phyloP scores from a whole-genome alignment of 2,329 filamentous ascomycete genomes.

The Chrysoporthe deuterocubensis region DNA sequence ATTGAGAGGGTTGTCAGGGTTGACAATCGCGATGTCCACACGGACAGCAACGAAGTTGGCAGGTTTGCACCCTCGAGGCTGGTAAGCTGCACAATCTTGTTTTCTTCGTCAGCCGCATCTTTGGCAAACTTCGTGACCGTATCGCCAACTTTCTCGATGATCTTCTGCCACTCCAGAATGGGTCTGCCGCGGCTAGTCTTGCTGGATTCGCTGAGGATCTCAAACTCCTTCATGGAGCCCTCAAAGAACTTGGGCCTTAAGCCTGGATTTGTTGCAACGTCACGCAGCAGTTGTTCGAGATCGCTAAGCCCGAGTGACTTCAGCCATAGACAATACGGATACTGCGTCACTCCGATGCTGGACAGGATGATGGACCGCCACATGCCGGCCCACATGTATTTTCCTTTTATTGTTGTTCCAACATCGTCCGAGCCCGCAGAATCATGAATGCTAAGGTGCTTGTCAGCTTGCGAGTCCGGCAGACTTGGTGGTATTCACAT shows the following conservation, averaged over 20 bases:
- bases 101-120: slow-evolving; percentile 41
- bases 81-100: slow-evolving; percentile 57
- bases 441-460: slow-evolving; percentile 48
- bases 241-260: slow-evolving; percentile 45
- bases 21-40: slow-evolving; percentile 63
- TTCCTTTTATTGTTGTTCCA: slow-evolving; percentile 39
- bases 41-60: slow-evolving; percentile 54
- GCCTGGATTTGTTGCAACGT: slow-evolving; percentile 43
- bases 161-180: slow-evolving; percentile 40
- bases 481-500: slow-evolving; percentile 30
- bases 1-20: slow-evolving; percentile 63
- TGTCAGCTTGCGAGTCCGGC: slow-evolving; percentile 10
- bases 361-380: slow-evolving; percentile 74
- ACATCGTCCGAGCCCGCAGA: slow-evolving; percentile 48
- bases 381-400: slow-evolving; percentile 61
- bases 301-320: slow-evolving; percentile 66
- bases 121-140: slow-evolving; percentile 58
- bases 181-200: slow-evolving; percentile 32
- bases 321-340: slow-evolving; percentile 73
- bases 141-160: slow-evolving; percentile 56
- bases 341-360: slow-evolving; percentile 63
- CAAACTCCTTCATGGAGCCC: slow-evolving; percentile 43
- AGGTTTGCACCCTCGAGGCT: slow-evolving; percentile 58
- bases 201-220: slow-evolving; percentile 34
- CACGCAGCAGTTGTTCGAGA: slow-evolving; percentile 61